Base-by-base conservation (phyloP, 2,329 filamentous ascomycete species). In the Ceratocystis harringtonii region DNA sequence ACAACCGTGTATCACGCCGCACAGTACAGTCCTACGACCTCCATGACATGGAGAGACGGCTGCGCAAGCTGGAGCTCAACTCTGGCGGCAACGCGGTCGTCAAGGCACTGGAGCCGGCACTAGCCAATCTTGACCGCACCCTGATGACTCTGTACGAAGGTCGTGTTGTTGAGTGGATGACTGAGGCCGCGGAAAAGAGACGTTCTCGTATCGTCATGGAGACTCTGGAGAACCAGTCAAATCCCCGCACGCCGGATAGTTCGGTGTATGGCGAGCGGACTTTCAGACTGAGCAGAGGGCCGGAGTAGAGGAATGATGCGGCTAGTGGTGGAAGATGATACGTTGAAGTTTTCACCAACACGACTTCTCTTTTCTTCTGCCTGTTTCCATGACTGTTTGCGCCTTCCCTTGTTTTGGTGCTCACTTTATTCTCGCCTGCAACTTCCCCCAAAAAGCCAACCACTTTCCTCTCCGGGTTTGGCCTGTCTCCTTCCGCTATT, bases 21-120 rank as follows among this genome's bases (percentile, higher is more conserved):
- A 17, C 58, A 30, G 44, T 43, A 5, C 65, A 65, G 22, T 36
- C 60, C 66, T 72, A 75, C 22, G 77, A 75, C 6, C 71, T 78
- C 17, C 74, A 73, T 28, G 80, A 82, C 48, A 77, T 81, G 71
- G 78, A 80, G 68, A 74, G 73, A 10, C 76, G 79, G 1, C 70
- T 81, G 12, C 74, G 75, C 5, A 73, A 74, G 17, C 73, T 81
- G 1, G 79, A 82, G 71, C 55, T 58, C 17, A 73, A 74, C 17
- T 78, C 78, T 61, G 58, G 61, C 30, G 76, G 77, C 50, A 78
- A 81, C 48, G 71, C 77, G 2, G 78, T 77, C 75, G 70, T 78
- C 52, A 72, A 75, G 15, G 75, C 78, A 1, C 70, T 81, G 30
- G 72, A 77, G 1, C 76, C 78, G 3, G 72, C 81, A 3, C 71